Evolutionary conservation across 805 yeast species (phyloP).

Genomic region (Wickerhamiella alocasiicola): DNA sequence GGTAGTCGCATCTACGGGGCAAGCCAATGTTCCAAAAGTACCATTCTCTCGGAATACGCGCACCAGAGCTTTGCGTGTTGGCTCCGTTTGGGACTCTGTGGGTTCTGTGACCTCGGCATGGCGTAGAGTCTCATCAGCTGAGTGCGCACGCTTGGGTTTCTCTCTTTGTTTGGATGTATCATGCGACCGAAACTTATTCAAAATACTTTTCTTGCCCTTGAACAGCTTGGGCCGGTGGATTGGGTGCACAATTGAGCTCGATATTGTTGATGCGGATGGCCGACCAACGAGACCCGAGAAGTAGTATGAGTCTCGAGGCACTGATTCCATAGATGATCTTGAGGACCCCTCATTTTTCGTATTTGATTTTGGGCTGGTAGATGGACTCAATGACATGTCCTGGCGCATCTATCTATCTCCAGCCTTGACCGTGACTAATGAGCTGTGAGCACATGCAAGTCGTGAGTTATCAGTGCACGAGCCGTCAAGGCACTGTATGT

Average conservation of each 20-base stretch:
- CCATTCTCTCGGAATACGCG: conserved; percentile 76
- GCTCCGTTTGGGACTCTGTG: neutral
- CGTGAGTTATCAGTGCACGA: too few species aligned
- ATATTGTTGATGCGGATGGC: too few species aligned
- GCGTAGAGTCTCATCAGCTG: conserved; percentile 3
- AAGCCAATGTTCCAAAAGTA: conserved; percentile 70
- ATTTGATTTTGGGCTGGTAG: conserved; percentile 3
- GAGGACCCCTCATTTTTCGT: too few species aligned
- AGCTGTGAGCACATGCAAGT: too few species aligned
- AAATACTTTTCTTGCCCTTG: neutral
- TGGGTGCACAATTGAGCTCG: too few species aligned
- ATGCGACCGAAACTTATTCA: conserved; percentile 3
- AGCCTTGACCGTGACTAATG: too few species aligned
- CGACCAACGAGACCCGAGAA: too few species aligned
- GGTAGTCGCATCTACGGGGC: conserved; percentile 67
- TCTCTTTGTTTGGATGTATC: neutral
- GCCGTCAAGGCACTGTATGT: too few species aligned
- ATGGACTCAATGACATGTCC: conserved; percentile 5
- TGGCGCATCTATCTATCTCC: too few species aligned
- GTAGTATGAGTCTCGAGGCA: too few species aligned
- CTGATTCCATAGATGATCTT: too few species aligned
- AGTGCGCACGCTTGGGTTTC: neutral
- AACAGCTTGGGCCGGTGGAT: neutral
- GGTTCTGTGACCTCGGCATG: conserved; percentile 5
- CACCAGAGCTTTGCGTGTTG: conserved; percentile 32